Evolutionary conservation across 306 rosid genomes (phyloP).

Genomic region (Quercus bicolor): DNA sequence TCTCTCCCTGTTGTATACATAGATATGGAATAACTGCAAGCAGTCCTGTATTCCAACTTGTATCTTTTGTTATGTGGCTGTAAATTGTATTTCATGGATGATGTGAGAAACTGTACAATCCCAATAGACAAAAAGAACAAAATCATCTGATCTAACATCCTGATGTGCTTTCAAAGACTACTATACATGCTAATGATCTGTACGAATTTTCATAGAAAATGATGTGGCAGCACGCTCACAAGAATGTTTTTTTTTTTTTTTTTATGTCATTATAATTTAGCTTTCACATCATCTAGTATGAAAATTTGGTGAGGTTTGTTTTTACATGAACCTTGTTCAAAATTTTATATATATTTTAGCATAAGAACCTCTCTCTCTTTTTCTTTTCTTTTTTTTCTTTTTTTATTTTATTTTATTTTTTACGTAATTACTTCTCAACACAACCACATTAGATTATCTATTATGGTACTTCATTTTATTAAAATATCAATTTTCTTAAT

Average conservation of each 20-base stretch:
- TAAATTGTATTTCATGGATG: slow-evolving; percentile 28
- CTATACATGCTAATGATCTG: neutral
- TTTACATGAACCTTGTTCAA: no score
- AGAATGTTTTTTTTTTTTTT: neutral
- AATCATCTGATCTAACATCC: neutral
- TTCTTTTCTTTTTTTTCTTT: fast-evolving
- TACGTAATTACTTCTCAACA: no score
- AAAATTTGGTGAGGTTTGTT: no score
- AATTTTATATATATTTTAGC: no score
- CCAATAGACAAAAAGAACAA: slow-evolving; percentile 8
- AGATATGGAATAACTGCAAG: slow-evolving; percentile 28
- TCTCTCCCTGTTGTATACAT: slow-evolving; percentile 42
- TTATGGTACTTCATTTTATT: no score
- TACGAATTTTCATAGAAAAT: neutral
- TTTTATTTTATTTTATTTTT: neutral
- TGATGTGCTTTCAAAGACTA: neutral
- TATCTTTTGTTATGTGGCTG: neutral
- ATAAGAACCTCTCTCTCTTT: fast-evolving
- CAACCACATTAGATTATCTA: no score
- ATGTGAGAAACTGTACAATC: slow-evolving; percentile 17
- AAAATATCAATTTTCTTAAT: no score
- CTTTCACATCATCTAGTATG: no score
- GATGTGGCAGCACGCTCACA: neutral
- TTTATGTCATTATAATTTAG: no score
- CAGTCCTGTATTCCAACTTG: slow-evolving; percentile 3